phyloP scores from a whole-genome alignment of 2,329 filamentous ascomycete genomes.

The Tolypocladium nubicola region DNA sequence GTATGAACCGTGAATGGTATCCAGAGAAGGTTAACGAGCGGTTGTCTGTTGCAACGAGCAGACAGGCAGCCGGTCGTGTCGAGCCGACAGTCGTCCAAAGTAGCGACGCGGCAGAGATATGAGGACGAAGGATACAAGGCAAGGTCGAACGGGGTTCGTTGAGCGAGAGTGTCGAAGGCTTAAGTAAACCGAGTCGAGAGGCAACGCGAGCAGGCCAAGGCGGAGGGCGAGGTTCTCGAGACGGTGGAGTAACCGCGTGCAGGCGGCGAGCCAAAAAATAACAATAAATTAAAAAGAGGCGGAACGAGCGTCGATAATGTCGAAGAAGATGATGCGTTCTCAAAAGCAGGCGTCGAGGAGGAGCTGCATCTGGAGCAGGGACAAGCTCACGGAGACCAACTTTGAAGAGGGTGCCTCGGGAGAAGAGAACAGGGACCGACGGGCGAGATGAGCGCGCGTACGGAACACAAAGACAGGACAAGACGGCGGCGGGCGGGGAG shows the following conservation, averaged over 20 bases:
- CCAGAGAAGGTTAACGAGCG: neutral
- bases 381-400: conserved; percentile 5
- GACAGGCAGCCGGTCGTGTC: conserved; percentile 1
- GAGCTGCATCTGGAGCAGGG: conserved; percentile 17
- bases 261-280: conserved; percentile 12
- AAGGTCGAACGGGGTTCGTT: conserved; percentile 4
- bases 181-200: conserved; percentile 5
- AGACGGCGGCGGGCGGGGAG: conserved; percentile 6
- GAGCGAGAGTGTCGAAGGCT: conserved; percentile 6
- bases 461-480: conserved; percentile 4
- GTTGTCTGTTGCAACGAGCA: neutral
- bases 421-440: conserved; percentile 14
- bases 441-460: conserved; percentile 3
- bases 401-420: conserved; percentile 12
- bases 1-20: neutral
- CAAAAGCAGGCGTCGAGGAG: conserved; percentile 14
- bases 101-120: neutral
- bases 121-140: conserved; percentile 1
- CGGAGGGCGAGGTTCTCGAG: neutral
- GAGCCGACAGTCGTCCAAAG: conserved; percentile 3
- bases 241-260: neutral
- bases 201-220: conserved; percentile 13
- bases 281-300: conserved; percentile 20
- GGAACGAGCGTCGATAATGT: conserved; percentile 20
- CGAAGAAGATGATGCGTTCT: conserved; percentile 13